Conservation (phyloP, 345 rosid species). For the Hypericum perforatum region DNA sequence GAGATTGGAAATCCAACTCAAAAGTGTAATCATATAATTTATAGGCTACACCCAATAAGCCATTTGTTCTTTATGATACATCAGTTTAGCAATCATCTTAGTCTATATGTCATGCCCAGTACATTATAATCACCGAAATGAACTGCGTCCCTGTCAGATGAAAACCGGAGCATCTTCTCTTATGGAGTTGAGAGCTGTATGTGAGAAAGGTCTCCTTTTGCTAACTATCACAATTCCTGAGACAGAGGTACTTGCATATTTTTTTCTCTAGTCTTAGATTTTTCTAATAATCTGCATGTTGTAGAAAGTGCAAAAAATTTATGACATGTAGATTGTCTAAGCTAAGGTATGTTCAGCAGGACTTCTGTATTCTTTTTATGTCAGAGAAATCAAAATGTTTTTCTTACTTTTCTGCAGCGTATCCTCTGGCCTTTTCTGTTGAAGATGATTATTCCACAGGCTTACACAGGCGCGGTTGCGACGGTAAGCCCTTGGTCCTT, state of each 20-base stretch:
- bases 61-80: too few species aligned
- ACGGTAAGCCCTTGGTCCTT: slow-evolving; percentile 37
- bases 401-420: slow-evolving; percentile 43
- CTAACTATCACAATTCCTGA: slow-evolving; percentile 91
- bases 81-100: neutral
- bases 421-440: slow-evolving; percentile 93
- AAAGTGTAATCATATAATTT: too few species aligned
- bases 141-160: slow-evolving; percentile 30
- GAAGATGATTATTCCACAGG: slow-evolving; percentile 70
- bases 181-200: slow-evolving; percentile 57
- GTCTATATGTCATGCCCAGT: neutral
- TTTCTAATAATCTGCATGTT: neutral
- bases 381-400: neutral
- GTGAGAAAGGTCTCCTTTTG: slow-evolving; percentile 94
- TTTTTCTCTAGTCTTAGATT: slow-evolving; percentile 3
- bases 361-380: neutral
- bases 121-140: neutral
- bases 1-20: too few species aligned
- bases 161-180: slow-evolving; percentile 45
- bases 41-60: too few species aligned
- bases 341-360: too few species aligned
- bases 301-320: neutral
- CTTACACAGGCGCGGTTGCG: slow-evolving; percentile 68
- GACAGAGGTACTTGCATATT: slow-evolving; percentile 62
- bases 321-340: neutral